These are phyloP conservation scores for Candida insectorum DNA, from an alignment of 805 yeast genomes.

Conservation along the genomic window DNA sequence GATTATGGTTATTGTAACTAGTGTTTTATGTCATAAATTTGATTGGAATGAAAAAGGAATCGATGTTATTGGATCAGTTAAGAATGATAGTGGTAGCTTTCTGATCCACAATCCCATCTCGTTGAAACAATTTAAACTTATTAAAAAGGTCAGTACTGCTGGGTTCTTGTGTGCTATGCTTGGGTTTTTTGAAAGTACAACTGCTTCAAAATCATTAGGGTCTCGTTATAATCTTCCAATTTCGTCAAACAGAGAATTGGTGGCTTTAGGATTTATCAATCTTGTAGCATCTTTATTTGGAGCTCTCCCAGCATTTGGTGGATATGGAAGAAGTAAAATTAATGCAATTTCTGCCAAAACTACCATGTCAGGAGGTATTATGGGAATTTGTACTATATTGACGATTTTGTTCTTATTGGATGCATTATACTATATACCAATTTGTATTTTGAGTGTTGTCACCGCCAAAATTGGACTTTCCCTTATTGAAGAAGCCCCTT, in stretches of 20 bases:
- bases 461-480: constrained; percentile 67
- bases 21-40: constrained; percentile 46
- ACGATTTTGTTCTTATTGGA: constrained; percentile 60
- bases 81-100: constrained; percentile 42
- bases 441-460: constrained; percentile 75
- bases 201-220: constrained; percentile 86
- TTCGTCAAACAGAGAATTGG: constrained; percentile 85
- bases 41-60: constrained; percentile 57
- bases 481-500: constrained; percentile 78
- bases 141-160: constrained; percentile 60
- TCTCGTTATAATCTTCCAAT: constrained; percentile 67
- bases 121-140: constrained; percentile 44
- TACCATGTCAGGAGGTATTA: constrained; percentile 75
- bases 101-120: constrained; percentile 58
- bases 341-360: constrained; percentile 84
- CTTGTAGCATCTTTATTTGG: constrained; percentile 60
- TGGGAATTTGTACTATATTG: constrained; percentile 72
- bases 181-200: constrained; percentile 91
- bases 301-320: constrained; percentile 90
- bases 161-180: constrained; percentile 73
- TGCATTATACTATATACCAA: constrained; percentile 69
- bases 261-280: constrained; percentile 82
- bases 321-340: constrained; percentile 89
- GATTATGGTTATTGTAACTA: constrained; percentile 61
- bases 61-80: constrained; percentile 66